Evolutionary conservation across 352 stramenopile genomes (phyloP).

Genomic region (Phytophthora agathidicida): DNA sequence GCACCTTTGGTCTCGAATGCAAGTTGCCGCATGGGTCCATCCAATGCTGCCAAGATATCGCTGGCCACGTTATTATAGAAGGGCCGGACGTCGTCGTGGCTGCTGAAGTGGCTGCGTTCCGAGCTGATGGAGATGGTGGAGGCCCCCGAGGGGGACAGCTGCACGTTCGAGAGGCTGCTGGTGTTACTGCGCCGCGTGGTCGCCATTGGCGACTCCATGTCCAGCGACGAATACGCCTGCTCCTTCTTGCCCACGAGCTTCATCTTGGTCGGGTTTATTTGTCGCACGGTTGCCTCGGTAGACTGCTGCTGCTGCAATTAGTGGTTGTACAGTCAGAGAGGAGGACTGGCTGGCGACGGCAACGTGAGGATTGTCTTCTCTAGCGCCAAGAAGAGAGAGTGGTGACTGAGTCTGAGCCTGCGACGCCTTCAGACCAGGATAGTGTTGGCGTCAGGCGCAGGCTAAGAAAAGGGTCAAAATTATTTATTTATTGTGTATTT

Average conservation of each 20-base stretch:
- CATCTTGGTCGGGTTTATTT: constrained; percentile 38
- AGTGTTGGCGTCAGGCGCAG: not conserved
- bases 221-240: constrained; percentile 75
- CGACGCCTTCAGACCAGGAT: too few species aligned
- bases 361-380: too few species aligned
- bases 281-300: too few species aligned
- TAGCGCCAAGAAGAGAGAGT: not conserved
- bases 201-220: constrained; percentile 63
- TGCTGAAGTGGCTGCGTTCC: constrained; percentile 32
- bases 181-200: constrained; percentile 41
- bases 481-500: too few species aligned
- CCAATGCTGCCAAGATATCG: constrained; percentile 62
- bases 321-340: too few species aligned
- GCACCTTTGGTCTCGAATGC: constrained; percentile 86
- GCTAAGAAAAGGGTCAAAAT: constrained; percentile 24
- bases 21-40: constrained; percentile 72
- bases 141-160: constrained; percentile 50
- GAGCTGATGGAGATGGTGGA: constrained; percentile 43
- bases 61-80: constrained; percentile 61
- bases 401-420: not conserved
- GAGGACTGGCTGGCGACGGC: too few species aligned
- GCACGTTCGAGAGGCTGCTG: constrained; percentile 42
- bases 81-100: constrained; percentile 22
- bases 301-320: constrained; percentile 1
- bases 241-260: constrained; percentile 79